Conservation (phyloP, 305 asterid genomes). For the Fraxinus angustifolia region DNA sequence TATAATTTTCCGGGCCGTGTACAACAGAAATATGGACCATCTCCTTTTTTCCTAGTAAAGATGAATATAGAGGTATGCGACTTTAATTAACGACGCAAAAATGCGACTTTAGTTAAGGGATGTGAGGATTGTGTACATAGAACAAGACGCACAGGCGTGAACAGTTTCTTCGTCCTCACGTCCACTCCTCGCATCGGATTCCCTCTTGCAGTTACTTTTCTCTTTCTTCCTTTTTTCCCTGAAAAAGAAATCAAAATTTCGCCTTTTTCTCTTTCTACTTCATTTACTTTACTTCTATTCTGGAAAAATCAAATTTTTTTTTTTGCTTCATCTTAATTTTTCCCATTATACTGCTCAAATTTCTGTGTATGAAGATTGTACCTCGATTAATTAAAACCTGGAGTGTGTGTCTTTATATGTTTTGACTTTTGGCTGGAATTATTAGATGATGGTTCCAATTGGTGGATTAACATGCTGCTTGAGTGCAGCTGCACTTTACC, state of each 20-base stretch:
- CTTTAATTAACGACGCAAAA: not conserved
- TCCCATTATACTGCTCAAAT: not conserved
- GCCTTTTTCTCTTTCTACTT: not conserved
- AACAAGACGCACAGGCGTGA: not conserved
- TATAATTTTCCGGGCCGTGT: not conserved
- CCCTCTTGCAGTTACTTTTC: not conserved
- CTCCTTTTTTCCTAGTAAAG: not conserved
- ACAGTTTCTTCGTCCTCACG: not conserved
- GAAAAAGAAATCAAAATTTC: slow-evolving; percentile 16
- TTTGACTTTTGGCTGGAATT: slow-evolving; percentile 11
- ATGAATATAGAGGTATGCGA: not conserved
- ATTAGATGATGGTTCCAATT: slow-evolving; percentile 66
- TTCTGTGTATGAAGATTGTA: not conserved
- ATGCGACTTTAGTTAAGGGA: not conserved
- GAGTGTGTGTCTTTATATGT: not conserved
- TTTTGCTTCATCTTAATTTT: not conserved
- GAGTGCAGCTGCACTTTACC: slow-evolving; percentile 93
- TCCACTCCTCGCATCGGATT: slow-evolving; percentile 18
- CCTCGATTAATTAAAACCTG: slow-evolving; percentile 3
- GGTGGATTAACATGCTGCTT: slow-evolving; percentile 88
- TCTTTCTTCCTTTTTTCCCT: not conserved
- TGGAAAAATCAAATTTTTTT: not conserved
- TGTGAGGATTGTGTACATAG: not conserved
- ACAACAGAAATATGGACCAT: not conserved
- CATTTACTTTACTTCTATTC: slow-evolving; percentile 1